Conservation (phyloP, 495 filamentous ascomycete genomes). For the Pyrenopolyporus hunteri region DNA sequence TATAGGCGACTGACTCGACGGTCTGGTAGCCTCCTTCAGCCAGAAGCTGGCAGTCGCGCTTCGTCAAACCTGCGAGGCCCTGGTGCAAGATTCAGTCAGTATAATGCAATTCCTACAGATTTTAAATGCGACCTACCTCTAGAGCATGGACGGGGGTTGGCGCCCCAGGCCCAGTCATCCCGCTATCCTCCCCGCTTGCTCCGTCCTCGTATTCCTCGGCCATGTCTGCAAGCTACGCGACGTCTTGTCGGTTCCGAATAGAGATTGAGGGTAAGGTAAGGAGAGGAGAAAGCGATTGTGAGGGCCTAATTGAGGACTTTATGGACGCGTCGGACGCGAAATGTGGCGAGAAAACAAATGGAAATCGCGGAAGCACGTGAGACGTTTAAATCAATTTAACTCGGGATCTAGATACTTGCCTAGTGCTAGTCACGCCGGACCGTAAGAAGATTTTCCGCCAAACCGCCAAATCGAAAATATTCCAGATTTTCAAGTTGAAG, state of each 20-base stretch:
- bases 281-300: background rate
- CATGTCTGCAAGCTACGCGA: conserved; percentile 22
- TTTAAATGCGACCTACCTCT: conserved; percentile 66
- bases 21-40: conserved; percentile 93
- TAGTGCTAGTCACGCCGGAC: too few species aligned
- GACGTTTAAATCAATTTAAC: conserved; percentile 4
- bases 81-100: conserved; percentile 43
- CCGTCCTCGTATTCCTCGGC: conserved; percentile 52
- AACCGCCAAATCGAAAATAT: too few species aligned
- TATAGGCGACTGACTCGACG: conserved; percentile 94
- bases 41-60: conserved; percentile 89
- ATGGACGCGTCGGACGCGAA: conserved; percentile 39
- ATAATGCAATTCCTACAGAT: background rate
- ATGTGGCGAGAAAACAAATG: conserved; percentile 36
- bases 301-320: background rate
- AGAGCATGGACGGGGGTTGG: conserved; percentile 87
- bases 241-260: background rate
- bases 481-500: too few species aligned
- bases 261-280: background rate
- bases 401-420: background rate
- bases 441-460: too few species aligned
- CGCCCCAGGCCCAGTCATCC: conserved; percentile 79
- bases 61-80: conserved; percentile 85
- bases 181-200: conserved; percentile 52
- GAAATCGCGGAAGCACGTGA: conserved; percentile 45